Percentiles rank a stretch among this genome's conserved stretches.
Evolutionary conservation across 1,284 basidiomycete genomes (phyloP).

Genomic region (Baeospora myosura): DNA sequence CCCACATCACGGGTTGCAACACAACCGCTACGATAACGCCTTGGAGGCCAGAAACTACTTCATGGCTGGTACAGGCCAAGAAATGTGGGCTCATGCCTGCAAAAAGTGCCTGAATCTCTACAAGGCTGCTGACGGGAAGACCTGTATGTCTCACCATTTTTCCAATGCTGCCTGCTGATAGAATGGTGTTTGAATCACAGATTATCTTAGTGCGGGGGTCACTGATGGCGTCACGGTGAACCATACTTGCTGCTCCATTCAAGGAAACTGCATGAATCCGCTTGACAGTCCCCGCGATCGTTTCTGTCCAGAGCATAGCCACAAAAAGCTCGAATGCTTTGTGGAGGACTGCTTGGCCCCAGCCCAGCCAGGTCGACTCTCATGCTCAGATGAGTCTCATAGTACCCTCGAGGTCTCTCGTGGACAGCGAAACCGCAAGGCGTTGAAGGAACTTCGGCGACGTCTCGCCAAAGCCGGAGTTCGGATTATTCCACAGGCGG

Average conservation of each 20-base stretch:
- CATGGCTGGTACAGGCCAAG: neutral
- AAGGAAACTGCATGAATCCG: neutral
- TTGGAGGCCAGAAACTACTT: neutral
- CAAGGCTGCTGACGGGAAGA: neutral
- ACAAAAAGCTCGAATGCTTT: neutral
- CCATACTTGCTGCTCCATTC: slow-evolving; percentile 6
- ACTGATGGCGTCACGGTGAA: slow-evolving; percentile 9
- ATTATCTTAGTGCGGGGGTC: slow-evolving; percentile 1
- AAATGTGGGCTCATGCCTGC: neutral
- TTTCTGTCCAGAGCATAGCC: neutral
- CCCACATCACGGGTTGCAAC: slow-evolving; percentile 4
- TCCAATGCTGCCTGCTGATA: neutral
- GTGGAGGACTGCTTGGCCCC: neutral
- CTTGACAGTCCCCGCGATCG: neutral
- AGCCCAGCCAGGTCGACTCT: neutral
- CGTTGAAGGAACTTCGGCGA: neutral
- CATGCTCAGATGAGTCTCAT: neutral
- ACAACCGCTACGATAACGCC: slow-evolving; percentile 5
- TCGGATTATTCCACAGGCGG: neutral
- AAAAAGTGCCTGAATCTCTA: neutral
- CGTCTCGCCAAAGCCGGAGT: neutral
- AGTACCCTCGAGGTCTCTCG: neutral
- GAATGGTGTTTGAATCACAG: neutral
- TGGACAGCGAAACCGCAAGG: neutral
- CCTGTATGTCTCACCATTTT: neutral